These are phyloP conservation scores for Alternaria solani DNA, from an alignment of 2,329 filamentous ascomycete species.

Conservation along the genomic window DNA sequence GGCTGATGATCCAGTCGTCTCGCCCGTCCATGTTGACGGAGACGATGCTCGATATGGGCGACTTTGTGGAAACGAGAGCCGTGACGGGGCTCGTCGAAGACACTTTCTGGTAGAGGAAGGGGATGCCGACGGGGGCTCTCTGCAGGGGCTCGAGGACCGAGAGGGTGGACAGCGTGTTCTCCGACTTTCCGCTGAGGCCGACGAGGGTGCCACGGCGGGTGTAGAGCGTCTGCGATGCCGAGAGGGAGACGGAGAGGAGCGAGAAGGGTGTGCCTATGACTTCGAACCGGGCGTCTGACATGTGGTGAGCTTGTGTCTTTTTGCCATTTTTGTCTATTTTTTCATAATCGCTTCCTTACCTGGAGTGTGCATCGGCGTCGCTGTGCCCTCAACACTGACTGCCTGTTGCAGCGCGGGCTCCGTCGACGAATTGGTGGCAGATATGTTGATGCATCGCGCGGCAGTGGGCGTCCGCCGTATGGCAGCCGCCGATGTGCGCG, in stretches of 20 bases:
- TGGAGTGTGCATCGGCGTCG: constrained; percentile 37
- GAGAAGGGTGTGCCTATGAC: constrained; percentile 92
- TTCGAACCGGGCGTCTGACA: constrained; percentile 88
- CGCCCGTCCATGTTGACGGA: constrained; percentile 91
- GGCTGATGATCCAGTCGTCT: constrained; percentile 92
- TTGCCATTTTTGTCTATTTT: neutral
- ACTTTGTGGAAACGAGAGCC: constrained; percentile 87
- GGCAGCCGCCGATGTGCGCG: constrained; percentile 23
- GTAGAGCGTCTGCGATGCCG: constrained; percentile 91
- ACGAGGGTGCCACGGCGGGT: constrained; percentile 91
- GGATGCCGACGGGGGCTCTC: constrained; percentile 81
- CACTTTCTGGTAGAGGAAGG: constrained; percentile 91
- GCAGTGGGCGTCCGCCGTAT: constrained; percentile 26
- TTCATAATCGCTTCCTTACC: constrained; percentile 24
- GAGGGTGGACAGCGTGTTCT: constrained; percentile 90
- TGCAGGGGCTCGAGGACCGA: constrained; percentile 85
- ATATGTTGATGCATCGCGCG: constrained; percentile 56
- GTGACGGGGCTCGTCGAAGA: constrained; percentile 88
- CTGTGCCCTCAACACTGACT: constrained; percentile 28
- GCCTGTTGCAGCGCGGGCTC: constrained; percentile 51
- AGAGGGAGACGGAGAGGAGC: constrained; percentile 89
- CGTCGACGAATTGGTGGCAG: constrained; percentile 53
- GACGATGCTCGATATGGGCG: constrained; percentile 83
- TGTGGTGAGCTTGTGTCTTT: neutral
- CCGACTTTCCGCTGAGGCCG: constrained; percentile 85